A percentile compares a stretch with the other conserved stretches of the same genome.
Evolutionary conservation across 257 asterid species (phyloP).

Genomic region (Hygrophila difformis): DNA sequence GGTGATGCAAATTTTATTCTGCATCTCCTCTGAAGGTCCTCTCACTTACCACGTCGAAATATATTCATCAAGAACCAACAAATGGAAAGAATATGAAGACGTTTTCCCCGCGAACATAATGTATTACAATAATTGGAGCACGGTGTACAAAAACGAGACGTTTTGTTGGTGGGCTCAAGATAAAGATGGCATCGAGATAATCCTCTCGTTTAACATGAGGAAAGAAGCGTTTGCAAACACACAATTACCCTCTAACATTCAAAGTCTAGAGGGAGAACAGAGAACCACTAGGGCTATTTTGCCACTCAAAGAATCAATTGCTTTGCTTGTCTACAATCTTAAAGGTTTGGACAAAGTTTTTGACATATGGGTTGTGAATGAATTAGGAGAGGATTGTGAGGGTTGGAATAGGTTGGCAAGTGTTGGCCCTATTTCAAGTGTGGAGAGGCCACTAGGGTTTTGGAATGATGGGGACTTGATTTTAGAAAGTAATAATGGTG

Average conservation of each 20-base stretch:
- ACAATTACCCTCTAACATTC: constrained; percentile 31
- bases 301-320: constrained; percentile 29
- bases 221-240: constrained; percentile 32
- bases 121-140: constrained; percentile 44
- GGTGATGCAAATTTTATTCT: constrained; percentile 44
- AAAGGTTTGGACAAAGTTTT: constrained; percentile 27
- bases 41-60: constrained; percentile 39
- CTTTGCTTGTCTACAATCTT: constrained; percentile 34
- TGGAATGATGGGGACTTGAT: constrained; percentile 29
- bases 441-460: constrained; percentile 50
- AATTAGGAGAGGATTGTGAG: constrained; percentile 16
- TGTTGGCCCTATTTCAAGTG: constrained; percentile 37
- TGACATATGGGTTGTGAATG: constrained; percentile 39
- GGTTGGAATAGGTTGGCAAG: constrained; percentile 31
- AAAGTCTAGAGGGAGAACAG: constrained; percentile 29
- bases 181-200: constrained; percentile 25
- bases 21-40: constrained; percentile 15
- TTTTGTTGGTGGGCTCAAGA: constrained; percentile 76
- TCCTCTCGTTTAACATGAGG: constrained; percentile 33
- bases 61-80: constrained; percentile 24
- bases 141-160: constrained; percentile 33
- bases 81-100: constrained; percentile 32
- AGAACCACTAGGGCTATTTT: constrained; percentile 40
- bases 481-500: constrained; percentile 30
- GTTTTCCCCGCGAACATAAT: constrained; percentile 35